Evolutionary conservation across 352 stramenopile genomes (phyloP).

Genomic region (Pythium phragmitis): DNA sequence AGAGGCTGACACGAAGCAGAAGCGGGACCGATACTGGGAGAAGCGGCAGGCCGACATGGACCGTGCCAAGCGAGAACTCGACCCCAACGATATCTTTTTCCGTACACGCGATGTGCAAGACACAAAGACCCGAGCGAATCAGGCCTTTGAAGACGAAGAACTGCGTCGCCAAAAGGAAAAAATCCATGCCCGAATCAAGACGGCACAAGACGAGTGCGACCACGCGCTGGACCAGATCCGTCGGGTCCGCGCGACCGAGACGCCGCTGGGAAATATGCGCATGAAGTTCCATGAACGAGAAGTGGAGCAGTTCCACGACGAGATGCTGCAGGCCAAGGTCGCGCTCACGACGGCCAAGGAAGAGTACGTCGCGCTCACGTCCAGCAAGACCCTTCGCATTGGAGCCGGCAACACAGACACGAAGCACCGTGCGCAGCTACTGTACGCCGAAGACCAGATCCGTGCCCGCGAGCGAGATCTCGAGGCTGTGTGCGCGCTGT

Average conservation of each 20-base stretch:
- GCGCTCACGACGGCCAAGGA: slow-evolving; percentile 51
- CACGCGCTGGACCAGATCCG: slow-evolving; percentile 36
- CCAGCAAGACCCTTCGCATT: slow-evolving; percentile 39
- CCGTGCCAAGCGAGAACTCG: slow-evolving; percentile 65
- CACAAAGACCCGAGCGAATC: slow-evolving; percentile 50
- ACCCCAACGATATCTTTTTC: slow-evolving; percentile 82
- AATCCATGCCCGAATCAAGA: slow-evolving; percentile 43
- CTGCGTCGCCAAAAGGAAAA: slow-evolving; percentile 41
- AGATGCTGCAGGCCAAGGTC: slow-evolving; percentile 50
- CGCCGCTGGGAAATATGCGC: slow-evolving; percentile 46
- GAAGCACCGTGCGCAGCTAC: slow-evolving; percentile 60
- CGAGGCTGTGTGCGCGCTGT: slow-evolving; percentile 42
- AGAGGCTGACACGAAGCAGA: slow-evolving; percentile 41
- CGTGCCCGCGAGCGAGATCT: slow-evolving; percentile 56
- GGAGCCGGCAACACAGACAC: slow-evolving; percentile 36
- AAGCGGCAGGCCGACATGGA: slow-evolving; percentile 65
- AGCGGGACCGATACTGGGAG: slow-evolving; percentile 60
- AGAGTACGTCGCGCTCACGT: slow-evolving; percentile 65
- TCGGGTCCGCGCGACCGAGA: slow-evolving; percentile 39
- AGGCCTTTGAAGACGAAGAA: slow-evolving; percentile 58
- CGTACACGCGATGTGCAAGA: slow-evolving; percentile 60
- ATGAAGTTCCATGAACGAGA: slow-evolving; percentile 67
- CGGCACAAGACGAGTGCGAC: slow-evolving; percentile 40
- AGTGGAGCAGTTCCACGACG: slow-evolving; percentile 40
- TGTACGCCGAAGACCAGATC: slow-evolving; percentile 79